Base-by-base conservation (phyloP, 2,329 filamentous ascomycete species). In the Elsinoe necatrix region DNA sequence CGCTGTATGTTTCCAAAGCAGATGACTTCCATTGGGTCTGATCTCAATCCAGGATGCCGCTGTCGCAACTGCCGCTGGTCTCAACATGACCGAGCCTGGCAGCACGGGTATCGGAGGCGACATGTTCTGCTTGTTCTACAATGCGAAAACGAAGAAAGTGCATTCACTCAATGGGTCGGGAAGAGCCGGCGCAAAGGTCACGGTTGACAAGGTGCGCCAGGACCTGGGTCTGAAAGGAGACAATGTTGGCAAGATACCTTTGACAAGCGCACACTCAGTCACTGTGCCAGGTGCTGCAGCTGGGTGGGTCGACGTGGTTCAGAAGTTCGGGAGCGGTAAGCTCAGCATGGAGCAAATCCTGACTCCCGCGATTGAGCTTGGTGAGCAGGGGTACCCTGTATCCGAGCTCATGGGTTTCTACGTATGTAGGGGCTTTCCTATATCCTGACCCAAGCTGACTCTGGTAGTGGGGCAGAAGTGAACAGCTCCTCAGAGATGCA, bases 21-120 rank as follows among this genome's bases (percentile, higher is more conserved):
- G 9, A 1, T 9, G 11, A 5, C 1, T 16, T 5, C 0, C 52
- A 59, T 25, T 50, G 60, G 58, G 12, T 63, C 45, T 51, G 54
- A 37, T 0, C 11, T 6, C 21, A 16, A 2, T 9, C 11, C 58
- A 95, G 89, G 92, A 97, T 76, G 92, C 93, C n/a, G 92, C 93
- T 7, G 89, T 97, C 3, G 93, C 93, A 42, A 89, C 95, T 60
- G 92, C 93, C 43, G 93, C 93, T 29, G 90, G 84, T 4, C 77
- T 98, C 57, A 97, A 96, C 72, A 81, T 97, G 67, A 95, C 92
- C 0, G 93, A 98, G 68, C 93, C 93, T 6, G 84, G 84, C 58
- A 93, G 87, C 4, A 97, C 93, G 0, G 93, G 93, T 39, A 96
- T 98, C 59, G 93, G 93, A 57, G 93, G 93, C 61, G 93, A 98